Conservation (phyloP, 352 stramenopile genomes). For the Pythium phragmiticola region DNA sequence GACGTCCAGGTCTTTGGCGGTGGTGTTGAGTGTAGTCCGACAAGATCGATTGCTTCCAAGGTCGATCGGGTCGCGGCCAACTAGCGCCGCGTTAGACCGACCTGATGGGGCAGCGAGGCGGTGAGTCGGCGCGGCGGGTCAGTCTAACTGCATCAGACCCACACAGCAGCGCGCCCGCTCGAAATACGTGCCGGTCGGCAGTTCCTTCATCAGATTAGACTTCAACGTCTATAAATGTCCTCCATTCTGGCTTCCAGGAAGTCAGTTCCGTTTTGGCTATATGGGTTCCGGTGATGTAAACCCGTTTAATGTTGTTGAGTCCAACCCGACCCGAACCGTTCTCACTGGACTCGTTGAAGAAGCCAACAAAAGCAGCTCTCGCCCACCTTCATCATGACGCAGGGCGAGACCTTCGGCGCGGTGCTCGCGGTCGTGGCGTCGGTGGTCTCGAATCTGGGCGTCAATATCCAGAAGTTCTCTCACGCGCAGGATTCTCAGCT, state of each 20-base stretch:
- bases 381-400: constrained; percentile 36
- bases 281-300: background rate
- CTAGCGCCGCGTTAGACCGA: constrained; percentile 13
- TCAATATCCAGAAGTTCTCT: constrained; percentile 13
- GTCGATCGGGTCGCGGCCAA: background rate
- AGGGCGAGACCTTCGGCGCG: constrained; percentile 82
- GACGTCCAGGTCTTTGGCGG: constrained; percentile 1
- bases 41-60: no score
- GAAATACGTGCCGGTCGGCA: constrained; percentile 1
- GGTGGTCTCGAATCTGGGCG: constrained; percentile 86
- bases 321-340: background rate
- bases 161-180: background rate
- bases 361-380: background rate
- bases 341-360: constrained; percentile 2
- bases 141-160: constrained; percentile 17
- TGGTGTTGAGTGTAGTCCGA: background rate
- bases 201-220: constrained; percentile 11
- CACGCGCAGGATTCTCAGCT: constrained; percentile 20
- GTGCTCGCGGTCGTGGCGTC: constrained; percentile 75
- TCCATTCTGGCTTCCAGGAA: constrained; percentile 1
- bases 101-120: constrained; percentile 4
- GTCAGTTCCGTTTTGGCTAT: background rate
- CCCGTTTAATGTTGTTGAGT: background rate
- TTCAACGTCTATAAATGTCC: constrained; percentile 13
- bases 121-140: constrained; percentile 20